Evolutionary conservation across 371 early-diverging fungal genomes (phyloP).

Genomic region (Haplosporangium sp.): DNA sequence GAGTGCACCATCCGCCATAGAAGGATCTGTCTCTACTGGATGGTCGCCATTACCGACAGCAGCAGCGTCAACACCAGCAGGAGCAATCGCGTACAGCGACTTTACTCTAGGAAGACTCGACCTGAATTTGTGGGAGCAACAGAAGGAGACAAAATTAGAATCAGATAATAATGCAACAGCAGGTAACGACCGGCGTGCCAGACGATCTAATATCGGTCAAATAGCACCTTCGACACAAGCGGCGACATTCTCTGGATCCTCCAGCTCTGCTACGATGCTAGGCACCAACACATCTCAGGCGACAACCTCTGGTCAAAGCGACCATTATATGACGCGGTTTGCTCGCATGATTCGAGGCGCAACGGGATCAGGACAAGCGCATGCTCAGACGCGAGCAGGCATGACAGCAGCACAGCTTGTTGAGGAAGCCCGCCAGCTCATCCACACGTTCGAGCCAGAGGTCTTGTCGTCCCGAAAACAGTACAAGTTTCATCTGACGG

Average conservation of each 20-base stretch:
- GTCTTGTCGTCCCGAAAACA: constrained; percentile 25
- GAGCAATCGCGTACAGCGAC: background rate
- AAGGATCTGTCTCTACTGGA: background rate
- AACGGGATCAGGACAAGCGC: constrained; percentile 8
- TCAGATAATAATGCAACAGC: background rate
- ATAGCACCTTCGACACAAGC: background rate
- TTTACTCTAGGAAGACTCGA: constrained; percentile 26
- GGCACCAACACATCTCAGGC: background rate
- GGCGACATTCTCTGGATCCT: background rate
- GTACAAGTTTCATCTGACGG: constrained; percentile 36
- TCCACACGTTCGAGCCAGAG: constrained; percentile 30
- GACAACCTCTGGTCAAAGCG: background rate
- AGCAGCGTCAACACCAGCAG: background rate
- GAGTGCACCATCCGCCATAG: background rate
- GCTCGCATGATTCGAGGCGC: constrained; percentile 15
- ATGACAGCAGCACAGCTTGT: constrained; percentile 13
- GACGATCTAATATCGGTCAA: constrained; percentile 13
- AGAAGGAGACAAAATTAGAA: background rate
- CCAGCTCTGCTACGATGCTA: background rate
- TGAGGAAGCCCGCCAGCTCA: constrained; percentile 25
- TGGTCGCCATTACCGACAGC: background rate
- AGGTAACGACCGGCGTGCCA: background rate
- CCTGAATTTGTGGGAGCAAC: constrained; percentile 38
- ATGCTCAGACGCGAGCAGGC: constrained; percentile 8
- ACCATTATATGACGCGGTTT: constrained; percentile 29